Base-by-base conservation (phyloP, 2,329 filamentous ascomycete genomes). In the Graphiopsis chlorocephala region DNA sequence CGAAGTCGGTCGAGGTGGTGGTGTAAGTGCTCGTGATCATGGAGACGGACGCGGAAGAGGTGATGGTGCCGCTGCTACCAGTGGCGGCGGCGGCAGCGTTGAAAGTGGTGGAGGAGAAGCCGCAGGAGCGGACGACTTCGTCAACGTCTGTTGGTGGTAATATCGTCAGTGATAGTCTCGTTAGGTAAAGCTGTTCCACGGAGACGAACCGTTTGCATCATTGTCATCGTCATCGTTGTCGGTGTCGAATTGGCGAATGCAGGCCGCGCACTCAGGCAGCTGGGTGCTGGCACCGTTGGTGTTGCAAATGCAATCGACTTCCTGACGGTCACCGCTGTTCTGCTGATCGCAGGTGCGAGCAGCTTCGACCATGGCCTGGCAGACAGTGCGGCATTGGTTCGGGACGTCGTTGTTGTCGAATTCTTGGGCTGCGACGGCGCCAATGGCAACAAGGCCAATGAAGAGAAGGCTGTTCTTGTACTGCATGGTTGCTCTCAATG, bases 381-480 rank as follows among this genome's bases (percentile, higher is more conserved):
- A 62, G 33, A 62, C 60, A 6, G 60, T 55, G 31, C 65, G 70
- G 69, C 75, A 76, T 58, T 73, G 69, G 20, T 38, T 50, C 11
- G 75, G 75, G 23, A 77, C 70, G 31, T 76, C 72, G 64, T 72
- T 66, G 65, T 72, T 67, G 61, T 71, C 70, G 60, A 76, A 67
- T n/a, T 76, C 73, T 33, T 74, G 45, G 8, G 71, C 69, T 31
- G 67, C 65, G 59, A 72, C 67, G 53, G 68, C 61, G 57, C 52
- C 50, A 14, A 64, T 33, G 26, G 56, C 55, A 33, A 59, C 35
- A 47, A 65, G 50, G 50, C 64, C 59, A 50, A 67, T 57, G 59
- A 64, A 15, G n/a, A 64, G 47, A 45, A 64, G 45, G 59, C 47
- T 56, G 50, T 15, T 38, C 23, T 62, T 45, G 66, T 23, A 33